A percentile compares a stretch with the other conserved stretches of the same genome.
phyloP scores from a whole-genome alignment of 2,329 filamentous ascomycete genomes.

The Zalaria sp. region DNA sequence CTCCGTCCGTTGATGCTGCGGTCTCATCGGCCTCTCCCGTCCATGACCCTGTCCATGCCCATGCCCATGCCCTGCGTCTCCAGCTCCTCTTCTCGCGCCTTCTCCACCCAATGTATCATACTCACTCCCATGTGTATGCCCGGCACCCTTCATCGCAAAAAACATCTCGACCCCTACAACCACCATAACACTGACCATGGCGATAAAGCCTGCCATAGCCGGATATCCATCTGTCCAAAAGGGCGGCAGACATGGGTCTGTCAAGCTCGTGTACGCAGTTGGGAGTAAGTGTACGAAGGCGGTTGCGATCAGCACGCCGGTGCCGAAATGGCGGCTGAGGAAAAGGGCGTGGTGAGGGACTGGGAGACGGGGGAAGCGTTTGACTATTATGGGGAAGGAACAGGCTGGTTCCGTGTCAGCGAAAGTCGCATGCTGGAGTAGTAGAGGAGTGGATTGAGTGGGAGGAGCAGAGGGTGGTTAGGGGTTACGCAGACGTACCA shows the following conservation, averaged over 20 bases:
- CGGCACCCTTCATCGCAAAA: constrained; percentile 57
- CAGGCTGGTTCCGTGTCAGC: constrained; percentile 29
- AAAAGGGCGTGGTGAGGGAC: constrained; percentile 46
- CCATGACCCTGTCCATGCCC: not conserved
- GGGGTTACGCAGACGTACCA: constrained; percentile 20
- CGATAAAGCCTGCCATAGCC: constrained; percentile 66
- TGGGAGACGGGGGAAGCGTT: constrained; percentile 44
- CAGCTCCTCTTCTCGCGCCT: not conserved
- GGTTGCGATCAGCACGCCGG: constrained; percentile 42
- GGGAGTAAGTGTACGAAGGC: constrained; percentile 48
- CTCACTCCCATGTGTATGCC: constrained; percentile 41
- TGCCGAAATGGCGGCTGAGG: constrained; percentile 44
- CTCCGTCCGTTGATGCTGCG: constrained; percentile 4
- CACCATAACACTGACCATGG: constrained; percentile 67
- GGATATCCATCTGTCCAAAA: constrained; percentile 71
- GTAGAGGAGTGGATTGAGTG: too few relatives aligned
- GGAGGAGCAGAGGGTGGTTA: not conserved
- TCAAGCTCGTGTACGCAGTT: constrained; percentile 46
- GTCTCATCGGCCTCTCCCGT: constrained; percentile 1
- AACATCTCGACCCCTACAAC: constrained; percentile 84
- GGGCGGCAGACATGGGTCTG: constrained; percentile 53
- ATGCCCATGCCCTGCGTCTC: too few relatives aligned
- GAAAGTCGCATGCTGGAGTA: not conserved
- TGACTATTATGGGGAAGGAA: constrained; percentile 46
- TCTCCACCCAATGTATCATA: constrained; percentile 27